phyloP scores from a whole-genome alignment of 108 stramenopile genomes.

The Skeletonema tropicum region DNA sequence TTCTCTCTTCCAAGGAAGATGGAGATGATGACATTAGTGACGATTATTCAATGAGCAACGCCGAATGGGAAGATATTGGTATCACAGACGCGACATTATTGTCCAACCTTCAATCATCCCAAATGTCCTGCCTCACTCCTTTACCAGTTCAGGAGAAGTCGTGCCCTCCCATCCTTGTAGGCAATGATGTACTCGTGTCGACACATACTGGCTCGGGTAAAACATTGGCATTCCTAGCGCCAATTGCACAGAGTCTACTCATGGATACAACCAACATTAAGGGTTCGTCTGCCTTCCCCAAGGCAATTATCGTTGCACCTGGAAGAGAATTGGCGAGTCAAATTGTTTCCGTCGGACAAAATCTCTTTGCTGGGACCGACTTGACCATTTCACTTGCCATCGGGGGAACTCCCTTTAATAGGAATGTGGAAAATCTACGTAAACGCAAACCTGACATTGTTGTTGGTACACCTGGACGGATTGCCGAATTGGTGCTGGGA shows the following conservation, averaged over 20 bases:
- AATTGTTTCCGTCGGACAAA: slow-evolving; percentile 75
- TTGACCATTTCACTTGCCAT: slow-evolving; percentile 71
- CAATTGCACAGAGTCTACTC: slow-evolving; percentile 68
- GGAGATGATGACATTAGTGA: slow-evolving; percentile 23
- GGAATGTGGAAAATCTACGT: slow-evolving; percentile 77
- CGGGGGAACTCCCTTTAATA: slow-evolving; percentile 78
- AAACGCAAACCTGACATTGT: slow-evolving; percentile 78
- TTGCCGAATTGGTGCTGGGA: slow-evolving; percentile 85
- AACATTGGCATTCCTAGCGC: slow-evolving; percentile 81
- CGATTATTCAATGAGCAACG: background rate
- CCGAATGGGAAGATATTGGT: slow-evolving; percentile 72
- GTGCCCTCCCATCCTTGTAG: slow-evolving; percentile 62
- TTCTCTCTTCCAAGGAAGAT: slow-evolving; percentile 19
- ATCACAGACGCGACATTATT: slow-evolving; percentile 61
- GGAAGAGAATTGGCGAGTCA: slow-evolving; percentile 89
- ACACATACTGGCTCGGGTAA: slow-evolving; percentile 90
- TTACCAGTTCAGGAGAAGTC: slow-evolving; percentile 78
- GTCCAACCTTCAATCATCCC: slow-evolving; percentile 53
- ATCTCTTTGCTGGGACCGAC: slow-evolving; percentile 65
- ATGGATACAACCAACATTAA: slow-evolving; percentile 11
- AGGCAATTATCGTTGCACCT: slow-evolving; percentile 79
- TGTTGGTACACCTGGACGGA: slow-evolving; percentile 87
- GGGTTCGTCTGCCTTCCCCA: slow-evolving; percentile 26
- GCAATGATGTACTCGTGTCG: slow-evolving; percentile 76
- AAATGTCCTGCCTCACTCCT: slow-evolving; percentile 67